Percentiles rank a stretch among this genome's conserved stretches.
These are phyloP conservation scores for Medakamo hakoo DNA, from an alignment of 139 green algal genomes.

Conservation along the genomic window DNA sequence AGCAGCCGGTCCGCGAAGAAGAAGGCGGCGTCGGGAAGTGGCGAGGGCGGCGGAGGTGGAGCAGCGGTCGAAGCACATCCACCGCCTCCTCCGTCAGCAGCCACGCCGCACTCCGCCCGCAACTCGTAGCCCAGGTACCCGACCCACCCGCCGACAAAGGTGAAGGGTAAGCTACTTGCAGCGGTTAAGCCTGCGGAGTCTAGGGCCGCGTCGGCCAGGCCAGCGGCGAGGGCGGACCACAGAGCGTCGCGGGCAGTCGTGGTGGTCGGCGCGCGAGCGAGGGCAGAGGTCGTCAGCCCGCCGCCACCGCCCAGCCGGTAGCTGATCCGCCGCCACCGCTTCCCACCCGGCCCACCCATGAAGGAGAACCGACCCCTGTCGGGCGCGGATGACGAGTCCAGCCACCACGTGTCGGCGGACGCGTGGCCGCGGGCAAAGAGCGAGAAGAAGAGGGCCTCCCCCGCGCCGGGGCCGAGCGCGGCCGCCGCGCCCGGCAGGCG, in stretches of 20 bases:
- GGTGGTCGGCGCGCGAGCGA: no score
- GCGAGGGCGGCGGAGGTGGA: no score
- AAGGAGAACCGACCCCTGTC: constrained; percentile 79
- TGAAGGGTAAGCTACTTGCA: constrained; percentile 91
- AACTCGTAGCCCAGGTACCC: constrained; percentile 97
- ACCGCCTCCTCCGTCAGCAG: no score
- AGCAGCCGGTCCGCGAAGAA: constrained; percentile 75
- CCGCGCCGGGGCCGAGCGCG: neutral
- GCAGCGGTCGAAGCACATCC: no score
- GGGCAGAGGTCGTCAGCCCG: constrained; percentile 1
- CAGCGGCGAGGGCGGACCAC: constrained; percentile 5
- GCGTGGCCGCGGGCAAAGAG: constrained; percentile 15
- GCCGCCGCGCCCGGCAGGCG: no score
- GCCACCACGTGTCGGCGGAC: constrained; percentile 64
- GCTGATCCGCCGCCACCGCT: constrained; percentile 54
- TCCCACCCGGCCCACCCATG: constrained; percentile 68
- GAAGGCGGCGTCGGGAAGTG: constrained; percentile 66
- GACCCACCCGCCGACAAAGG: constrained; percentile 81
- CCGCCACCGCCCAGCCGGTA: constrained; percentile 34
- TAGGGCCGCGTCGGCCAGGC: neutral
- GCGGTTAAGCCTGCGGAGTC: no score
- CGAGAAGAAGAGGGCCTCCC: constrained; percentile 15
- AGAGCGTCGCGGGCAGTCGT: neutral
- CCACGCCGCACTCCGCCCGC: constrained; percentile 56
- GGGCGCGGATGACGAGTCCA: constrained; percentile 62